Evolutionary conservation across 163 green algal genomes (phyloP), one percentile per base, ranked within the genome.

Genomic region (Scenedesmus sp.): DNA sequence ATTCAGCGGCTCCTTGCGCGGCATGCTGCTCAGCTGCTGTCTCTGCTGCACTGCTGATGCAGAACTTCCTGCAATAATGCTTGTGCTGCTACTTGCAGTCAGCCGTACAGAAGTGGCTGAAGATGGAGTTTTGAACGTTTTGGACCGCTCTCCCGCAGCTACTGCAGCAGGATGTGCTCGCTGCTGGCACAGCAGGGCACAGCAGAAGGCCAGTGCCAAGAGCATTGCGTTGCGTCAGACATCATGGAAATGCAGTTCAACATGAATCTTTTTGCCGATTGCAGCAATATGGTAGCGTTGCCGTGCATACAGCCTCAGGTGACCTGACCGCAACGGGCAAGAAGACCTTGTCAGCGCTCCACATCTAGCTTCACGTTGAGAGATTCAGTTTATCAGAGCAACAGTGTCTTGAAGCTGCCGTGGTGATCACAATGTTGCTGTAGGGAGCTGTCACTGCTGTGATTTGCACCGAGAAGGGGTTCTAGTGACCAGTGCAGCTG

Each of bases 1-100:
- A 6, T 88, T 88, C 8, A 88, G 57, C 2, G 83, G 83, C 26
- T 88, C 83, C 12, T 64, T n/a, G 2, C 83, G 26, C 13, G 83
- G 83, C 83, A 88, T 88, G 3, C 57, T 76, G 52, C 3, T 87
- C 23, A 52, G 20, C 56, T 87, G 10, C 6, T 73, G 56, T 73
- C 55, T 73, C 82, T 87, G 7, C 82, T 52, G 16, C 56, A 8
- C 3, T 8, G 55, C 4, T 73, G 54, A 10, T 87, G 82, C 82
- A 87, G 16, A 13, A 52, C 70, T 79, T 79, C 70, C 70, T 79
- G 70, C 70, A 79, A 13, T 5, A 23, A 52, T 23, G 5, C 5
- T 2, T 7, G 5, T 52, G 70, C 5, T 79, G 70, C 4, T 79
- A 23, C 5, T 23, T 79, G 23, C 70, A 52, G 23, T 23, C 23